phyloP scores from a whole-genome alignment of 208 protist genomes.

The Novymonas esmeraldas region DNA sequence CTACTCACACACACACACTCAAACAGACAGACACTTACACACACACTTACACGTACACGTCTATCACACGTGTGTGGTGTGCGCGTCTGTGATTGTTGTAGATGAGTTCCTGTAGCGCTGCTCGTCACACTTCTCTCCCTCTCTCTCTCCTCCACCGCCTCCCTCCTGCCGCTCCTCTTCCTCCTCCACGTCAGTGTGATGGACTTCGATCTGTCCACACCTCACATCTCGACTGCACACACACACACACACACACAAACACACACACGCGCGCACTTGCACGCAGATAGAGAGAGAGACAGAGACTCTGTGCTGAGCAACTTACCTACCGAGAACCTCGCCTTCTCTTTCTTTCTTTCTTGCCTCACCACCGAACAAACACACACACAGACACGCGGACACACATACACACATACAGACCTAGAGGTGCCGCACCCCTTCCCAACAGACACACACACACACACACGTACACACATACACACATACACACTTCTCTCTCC shows the following conservation, averaged over 20 bases:
- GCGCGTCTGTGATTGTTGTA: neutral
- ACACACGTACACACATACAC: no score
- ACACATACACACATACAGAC: neutral
- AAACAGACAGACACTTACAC: no score
- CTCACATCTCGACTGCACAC: neutral
- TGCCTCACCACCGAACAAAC: no score
- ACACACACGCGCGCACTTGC: slow-evolving; percentile 3
- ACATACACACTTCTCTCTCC: neutral
- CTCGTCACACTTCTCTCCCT: neutral
- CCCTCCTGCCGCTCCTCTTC: neutral
- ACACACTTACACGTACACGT: neutral
- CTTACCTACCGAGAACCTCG: no score
- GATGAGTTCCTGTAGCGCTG: no score
- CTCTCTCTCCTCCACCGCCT: neutral
- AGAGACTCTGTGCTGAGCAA: no score
- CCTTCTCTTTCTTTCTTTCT: no score
- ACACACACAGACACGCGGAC: slow-evolving; percentile 4
- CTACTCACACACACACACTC: no score
- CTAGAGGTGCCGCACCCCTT: no score
- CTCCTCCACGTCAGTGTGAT: no score
- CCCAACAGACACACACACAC: neutral
- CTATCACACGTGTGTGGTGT: neutral
- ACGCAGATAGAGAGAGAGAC: no score
- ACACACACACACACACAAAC: slow-evolving; percentile 11
- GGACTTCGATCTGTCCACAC: neutral